These are phyloP conservation scores for Populus alba DNA, from an alignment of 345 rosid genomes.

Conservation along the genomic window DNA sequence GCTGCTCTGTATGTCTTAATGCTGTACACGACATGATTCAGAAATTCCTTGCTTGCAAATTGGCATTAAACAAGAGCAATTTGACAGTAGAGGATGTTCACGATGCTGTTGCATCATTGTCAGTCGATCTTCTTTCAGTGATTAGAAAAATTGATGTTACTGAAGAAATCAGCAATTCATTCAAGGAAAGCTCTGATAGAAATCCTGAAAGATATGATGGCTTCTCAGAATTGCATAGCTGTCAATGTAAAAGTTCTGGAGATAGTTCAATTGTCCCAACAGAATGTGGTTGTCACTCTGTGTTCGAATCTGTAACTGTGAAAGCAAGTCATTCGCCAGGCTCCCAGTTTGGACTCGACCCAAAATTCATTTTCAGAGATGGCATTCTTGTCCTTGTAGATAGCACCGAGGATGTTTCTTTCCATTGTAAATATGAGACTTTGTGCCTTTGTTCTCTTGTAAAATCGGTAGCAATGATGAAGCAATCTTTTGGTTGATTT, in stretches of 20 bases:
- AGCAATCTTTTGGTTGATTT: constrained; percentile 47
- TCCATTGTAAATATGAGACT: constrained; percentile 70
- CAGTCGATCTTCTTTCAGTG: constrained; percentile 57
- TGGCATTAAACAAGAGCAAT: constrained; percentile 35
- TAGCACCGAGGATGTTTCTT: constrained; percentile 30
- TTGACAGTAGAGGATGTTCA: constrained; percentile 63
- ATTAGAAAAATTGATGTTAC: constrained; percentile 47
- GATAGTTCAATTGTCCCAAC: constrained; percentile 24
- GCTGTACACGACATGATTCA: constrained; percentile 48
- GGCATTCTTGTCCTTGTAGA: constrained; percentile 60
- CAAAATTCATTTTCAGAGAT: constrained; percentile 56
- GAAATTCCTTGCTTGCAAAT: constrained; percentile 42
- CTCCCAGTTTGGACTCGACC: constrained; percentile 34
- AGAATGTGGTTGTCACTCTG: constrained; percentile 62
- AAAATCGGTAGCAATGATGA: constrained; percentile 50
- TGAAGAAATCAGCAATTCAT: constrained; percentile 20
- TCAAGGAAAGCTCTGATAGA: constrained; percentile 24
- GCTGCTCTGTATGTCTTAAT: constrained; percentile 62
- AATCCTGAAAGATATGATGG: constrained; percentile 10
- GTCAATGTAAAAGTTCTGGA: constrained; percentile 45
- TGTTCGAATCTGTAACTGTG: constrained; percentile 20
- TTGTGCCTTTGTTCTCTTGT: constrained; percentile 75
- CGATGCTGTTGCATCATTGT: constrained; percentile 65
- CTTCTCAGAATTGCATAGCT: constrained; percentile 24
- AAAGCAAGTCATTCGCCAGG: constrained; percentile 22